A percentile compares a stretch with the other conserved stretches of the same genome.
These are phyloP conservation scores for Macrophomina tecta DNA, from an alignment of 2,329 filamentous ascomycete species.

Conservation along the genomic window DNA sequence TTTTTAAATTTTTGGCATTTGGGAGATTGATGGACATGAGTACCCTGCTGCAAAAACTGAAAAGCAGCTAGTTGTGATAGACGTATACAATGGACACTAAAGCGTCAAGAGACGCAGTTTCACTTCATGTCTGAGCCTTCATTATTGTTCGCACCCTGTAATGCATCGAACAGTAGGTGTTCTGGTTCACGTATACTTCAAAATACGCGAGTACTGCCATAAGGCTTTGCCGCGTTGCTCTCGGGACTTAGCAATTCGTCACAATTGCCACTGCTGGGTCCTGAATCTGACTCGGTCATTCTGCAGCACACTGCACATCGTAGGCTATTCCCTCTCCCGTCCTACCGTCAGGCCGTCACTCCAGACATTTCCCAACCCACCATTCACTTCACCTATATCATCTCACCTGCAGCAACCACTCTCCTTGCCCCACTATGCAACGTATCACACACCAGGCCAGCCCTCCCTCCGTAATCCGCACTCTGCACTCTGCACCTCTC, in stretches of 20 bases:
- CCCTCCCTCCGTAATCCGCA: background rate
- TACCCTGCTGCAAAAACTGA: constrained; percentile 15
- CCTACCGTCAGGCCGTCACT: background rate
- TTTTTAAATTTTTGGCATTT: constrained; percentile 13
- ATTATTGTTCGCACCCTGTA: background rate
- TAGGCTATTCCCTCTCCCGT: background rate
- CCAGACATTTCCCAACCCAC: background rate
- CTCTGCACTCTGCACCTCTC: background rate
- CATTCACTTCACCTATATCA: background rate
- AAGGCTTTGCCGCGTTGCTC: too few relatives aligned
- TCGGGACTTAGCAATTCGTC: too few relatives aligned
- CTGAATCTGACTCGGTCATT: too few relatives aligned
- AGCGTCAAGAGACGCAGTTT: background rate
- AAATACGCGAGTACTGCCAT: too few relatives aligned
- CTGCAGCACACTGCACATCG: background rate
- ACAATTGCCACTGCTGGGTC: too few relatives aligned
- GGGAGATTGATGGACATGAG: constrained; percentile 1
- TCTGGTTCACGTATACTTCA: too few relatives aligned
- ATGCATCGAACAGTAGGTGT: too few relatives aligned
- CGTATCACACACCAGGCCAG: background rate
- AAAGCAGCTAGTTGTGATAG: constrained; percentile 24
- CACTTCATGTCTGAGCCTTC: background rate
- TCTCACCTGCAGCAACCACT: background rate
- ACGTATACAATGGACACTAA: constrained; percentile 12
- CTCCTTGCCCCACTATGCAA: background rate